These are phyloP conservation scores for Neurospora sp. DNA, from an alignment of 495 filamentous ascomycete genomes.

Conservation along the genomic window DNA sequence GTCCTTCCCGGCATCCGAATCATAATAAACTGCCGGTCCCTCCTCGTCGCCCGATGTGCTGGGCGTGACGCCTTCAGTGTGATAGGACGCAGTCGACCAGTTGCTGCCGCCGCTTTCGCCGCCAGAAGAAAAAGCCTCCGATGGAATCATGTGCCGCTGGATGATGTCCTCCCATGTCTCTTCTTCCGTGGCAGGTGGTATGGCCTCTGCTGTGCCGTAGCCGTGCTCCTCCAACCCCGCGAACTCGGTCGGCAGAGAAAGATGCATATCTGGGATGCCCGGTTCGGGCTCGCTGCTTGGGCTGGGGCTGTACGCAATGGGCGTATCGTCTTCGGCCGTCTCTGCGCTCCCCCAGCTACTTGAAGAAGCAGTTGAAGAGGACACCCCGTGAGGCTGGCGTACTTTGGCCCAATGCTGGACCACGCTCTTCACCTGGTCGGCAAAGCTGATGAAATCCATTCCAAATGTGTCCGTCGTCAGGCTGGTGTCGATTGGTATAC, in stretches of 20 bases:
- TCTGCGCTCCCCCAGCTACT: background rate
- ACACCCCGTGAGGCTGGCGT: conserved; percentile 16
- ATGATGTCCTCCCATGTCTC: background rate
- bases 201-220: background rate
- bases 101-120: background rate
- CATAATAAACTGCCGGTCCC: background rate
- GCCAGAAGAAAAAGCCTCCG: background rate
- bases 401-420: conserved; percentile 7
- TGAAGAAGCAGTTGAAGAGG: background rate
- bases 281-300: background rate
- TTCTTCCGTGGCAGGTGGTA: background rate
- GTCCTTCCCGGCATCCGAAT: background rate
- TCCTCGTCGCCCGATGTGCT: background rate
- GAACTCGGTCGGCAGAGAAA: background rate
- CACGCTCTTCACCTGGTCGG: conserved; percentile 38
- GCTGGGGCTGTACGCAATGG: background rate
- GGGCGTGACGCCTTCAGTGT: background rate
- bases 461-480: conserved; percentile 38
- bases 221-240: background rate
- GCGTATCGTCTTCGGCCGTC: background rate
- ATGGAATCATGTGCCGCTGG: background rate
- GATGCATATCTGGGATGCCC: background rate
- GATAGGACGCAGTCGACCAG: background rate
- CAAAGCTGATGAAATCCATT: conserved; percentile 33
- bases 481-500: conserved; percentile 31